Percentiles rank a stretch among this genome's conserved stretches.
Evolutionary conservation across 2,329 filamentous ascomycete species (phyloP).

Genomic region (Calonectria henricotiae): DNA sequence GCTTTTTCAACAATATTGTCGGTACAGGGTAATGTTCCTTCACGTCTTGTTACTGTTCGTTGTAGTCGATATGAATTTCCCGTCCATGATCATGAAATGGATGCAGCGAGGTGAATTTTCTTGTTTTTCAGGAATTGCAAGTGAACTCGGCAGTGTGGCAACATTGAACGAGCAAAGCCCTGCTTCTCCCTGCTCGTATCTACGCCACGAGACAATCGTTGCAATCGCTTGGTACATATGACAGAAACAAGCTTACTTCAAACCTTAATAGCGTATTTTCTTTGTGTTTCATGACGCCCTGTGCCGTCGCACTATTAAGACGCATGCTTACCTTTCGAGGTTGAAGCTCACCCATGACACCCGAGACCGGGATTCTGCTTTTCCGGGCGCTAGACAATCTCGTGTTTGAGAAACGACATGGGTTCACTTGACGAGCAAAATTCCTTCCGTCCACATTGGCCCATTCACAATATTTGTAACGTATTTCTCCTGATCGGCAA

Average conservation of each 20-base stretch:
- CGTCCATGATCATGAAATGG: too few relatives aligned
- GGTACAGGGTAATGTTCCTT: too few relatives aligned
- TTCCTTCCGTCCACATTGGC: not conserved
- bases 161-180: too few relatives aligned
- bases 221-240: not conserved
- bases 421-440: not conserved
- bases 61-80: too few relatives aligned
- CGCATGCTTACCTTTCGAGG: not conserved
- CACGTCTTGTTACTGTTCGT: too few relatives aligned
- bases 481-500: not conserved
- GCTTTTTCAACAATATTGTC: too few relatives aligned
- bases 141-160: too few relatives aligned
- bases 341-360: not conserved
- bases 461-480: not conserved
- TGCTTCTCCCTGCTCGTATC: too few relatives aligned
- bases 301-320: not conserved
- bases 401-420: not conserved
- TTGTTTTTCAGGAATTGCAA: too few relatives aligned
- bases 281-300: not conserved
- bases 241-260: conserved; percentile 1
- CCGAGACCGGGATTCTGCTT: not conserved
- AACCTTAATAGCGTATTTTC: not conserved
- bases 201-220: not conserved
- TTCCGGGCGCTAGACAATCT: not conserved
- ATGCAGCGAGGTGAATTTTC: too few relatives aligned